Conservation (phyloP, 495 filamentous ascomycete species). For the Cladorrhinum samala region DNA sequence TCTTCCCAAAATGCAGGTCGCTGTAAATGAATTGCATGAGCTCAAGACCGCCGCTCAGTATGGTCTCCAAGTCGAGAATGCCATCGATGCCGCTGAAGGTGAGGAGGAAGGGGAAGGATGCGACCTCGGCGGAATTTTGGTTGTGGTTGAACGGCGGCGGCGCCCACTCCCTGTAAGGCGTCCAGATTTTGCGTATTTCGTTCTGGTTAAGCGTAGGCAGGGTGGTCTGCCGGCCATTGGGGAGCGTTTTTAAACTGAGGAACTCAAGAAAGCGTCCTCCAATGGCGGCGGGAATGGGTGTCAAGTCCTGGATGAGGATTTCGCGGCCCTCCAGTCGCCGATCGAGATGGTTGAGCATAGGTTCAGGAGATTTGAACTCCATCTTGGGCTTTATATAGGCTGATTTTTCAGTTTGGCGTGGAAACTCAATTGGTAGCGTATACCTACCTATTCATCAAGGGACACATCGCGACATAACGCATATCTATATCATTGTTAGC, state of each 20-base stretch:
- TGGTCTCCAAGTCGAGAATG: slow-evolving; percentile 1
- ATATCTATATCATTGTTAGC: too few species aligned
- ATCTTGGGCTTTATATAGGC: too few species aligned
- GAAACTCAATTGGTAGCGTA: too few species aligned
- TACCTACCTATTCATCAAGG: too few species aligned
- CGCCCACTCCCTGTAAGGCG: slow-evolving; percentile 15
- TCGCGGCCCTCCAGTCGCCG: too few species aligned
- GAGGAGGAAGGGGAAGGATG: slow-evolving; percentile 3
- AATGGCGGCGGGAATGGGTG: not conserved
- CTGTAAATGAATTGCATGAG: not conserved
- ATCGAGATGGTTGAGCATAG: too few species aligned
- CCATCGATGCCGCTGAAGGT: slow-evolving; percentile 3
- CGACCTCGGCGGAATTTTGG: slow-evolving; percentile 3
- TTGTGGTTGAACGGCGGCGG: slow-evolving; percentile 16
- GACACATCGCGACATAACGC: too few species aligned
- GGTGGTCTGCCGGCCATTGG: not conserved
- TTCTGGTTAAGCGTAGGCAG: not conserved
- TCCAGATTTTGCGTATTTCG: not conserved
- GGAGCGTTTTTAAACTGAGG: not conserved
- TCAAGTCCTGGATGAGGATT: not conserved
- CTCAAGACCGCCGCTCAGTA: not conserved
- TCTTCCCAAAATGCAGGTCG: slow-evolving; percentile 5
- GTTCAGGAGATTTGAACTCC: too few species aligned
- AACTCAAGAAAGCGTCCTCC: not conserved
- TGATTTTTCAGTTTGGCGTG: too few species aligned